Conservation (phyloP, 345 rosid genomes). For the Iberis pinnata region DNA sequence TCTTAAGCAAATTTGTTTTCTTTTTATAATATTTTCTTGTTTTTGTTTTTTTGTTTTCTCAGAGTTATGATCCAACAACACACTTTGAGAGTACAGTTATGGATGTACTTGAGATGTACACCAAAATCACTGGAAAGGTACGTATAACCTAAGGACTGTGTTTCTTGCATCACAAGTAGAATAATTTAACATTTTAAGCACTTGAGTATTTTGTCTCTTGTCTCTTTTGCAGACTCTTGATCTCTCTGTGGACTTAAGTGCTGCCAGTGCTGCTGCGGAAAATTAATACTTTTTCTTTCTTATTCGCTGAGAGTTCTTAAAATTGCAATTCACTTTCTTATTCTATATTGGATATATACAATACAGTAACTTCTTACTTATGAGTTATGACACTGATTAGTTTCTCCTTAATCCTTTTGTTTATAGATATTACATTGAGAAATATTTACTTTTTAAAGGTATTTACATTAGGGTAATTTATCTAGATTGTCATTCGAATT, state of each 20-base stretch:
- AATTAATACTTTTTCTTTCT: conserved; percentile 4
- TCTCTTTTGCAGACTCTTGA: conserved; percentile 45
- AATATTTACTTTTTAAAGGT: no score
- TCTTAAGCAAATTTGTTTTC: neutral
- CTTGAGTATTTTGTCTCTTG: neutral
- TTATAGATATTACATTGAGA: no score
- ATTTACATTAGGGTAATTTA: no score
- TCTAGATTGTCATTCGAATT: no score
- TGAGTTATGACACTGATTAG: no score
- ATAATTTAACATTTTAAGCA: neutral
- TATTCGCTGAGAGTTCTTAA: neutral
- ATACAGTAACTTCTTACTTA: no score
- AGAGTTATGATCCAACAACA: conserved; percentile 85
- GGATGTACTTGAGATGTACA: conserved; percentile 71
- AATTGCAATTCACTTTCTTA: conserved; percentile 4
- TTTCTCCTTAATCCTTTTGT: no score
- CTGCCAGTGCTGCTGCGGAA: conserved; percentile 59
- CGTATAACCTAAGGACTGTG: neutral
- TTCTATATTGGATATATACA: conserved; percentile 10
- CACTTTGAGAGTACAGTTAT: conserved; percentile 74
- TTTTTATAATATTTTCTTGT: neutral
- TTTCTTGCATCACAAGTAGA: conserved; percentile 19
- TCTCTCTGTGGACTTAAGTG: conserved; percentile 74
- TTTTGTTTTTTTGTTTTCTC: conserved; percentile 17
- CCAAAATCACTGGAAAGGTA: conserved; percentile 87